Percentiles rank a stretch among this genome's conserved stretches.
Evolutionary conservation across 1,139 yeast species (phyloP).

Genomic region (Pichia sp.): DNA sequence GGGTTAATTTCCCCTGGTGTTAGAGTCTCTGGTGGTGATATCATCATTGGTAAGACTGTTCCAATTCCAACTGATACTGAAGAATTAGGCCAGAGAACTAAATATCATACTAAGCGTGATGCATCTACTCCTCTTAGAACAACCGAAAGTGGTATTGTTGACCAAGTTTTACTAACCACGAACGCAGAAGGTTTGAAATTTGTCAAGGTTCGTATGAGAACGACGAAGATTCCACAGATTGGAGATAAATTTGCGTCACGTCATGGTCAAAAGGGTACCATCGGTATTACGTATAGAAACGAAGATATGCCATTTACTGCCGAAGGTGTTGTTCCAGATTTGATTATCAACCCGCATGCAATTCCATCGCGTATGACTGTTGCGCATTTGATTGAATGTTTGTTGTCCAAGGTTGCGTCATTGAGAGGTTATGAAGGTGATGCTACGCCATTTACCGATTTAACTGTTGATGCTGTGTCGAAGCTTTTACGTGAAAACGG

Average conservation of each 20-base stretch:
- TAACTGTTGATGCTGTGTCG: constrained; percentile 95
- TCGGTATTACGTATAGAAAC: constrained; percentile 97
- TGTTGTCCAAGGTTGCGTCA: constrained; percentile 90
- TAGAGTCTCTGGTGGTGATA: constrained; percentile 97
- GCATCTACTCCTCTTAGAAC: constrained; percentile 96
- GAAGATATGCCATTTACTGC: constrained; percentile 99
- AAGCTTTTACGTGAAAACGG: constrained; percentile 90
- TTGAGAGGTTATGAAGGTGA: constrained; percentile 97
- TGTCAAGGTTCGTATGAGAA: constrained; percentile 97
- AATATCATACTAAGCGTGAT: constrained; percentile 96
- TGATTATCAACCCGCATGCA: constrained; percentile 97
- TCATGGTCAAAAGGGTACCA: constrained; percentile 99
- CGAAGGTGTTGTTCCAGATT: constrained; percentile 95
- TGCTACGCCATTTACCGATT: constrained; percentile 97
- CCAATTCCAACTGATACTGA: constrained; percentile 98
- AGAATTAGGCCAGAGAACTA: constrained; percentile 97
- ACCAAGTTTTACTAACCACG: constrained; percentile 92
- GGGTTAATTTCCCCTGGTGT: constrained; percentile 98
- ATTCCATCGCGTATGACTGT: constrained; percentile 99
- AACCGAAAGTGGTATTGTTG: constrained; percentile 97
- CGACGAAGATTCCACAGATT: constrained; percentile 96
- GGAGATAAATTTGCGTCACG: constrained; percentile 99
- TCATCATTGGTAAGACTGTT: constrained; percentile 96
- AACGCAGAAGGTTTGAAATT: constrained; percentile 97
- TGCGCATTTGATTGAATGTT: constrained; percentile 97